Conservation (phyloP, 2,329 filamentous ascomycete genomes). For the Pseudodiploospora longispora region DNA sequence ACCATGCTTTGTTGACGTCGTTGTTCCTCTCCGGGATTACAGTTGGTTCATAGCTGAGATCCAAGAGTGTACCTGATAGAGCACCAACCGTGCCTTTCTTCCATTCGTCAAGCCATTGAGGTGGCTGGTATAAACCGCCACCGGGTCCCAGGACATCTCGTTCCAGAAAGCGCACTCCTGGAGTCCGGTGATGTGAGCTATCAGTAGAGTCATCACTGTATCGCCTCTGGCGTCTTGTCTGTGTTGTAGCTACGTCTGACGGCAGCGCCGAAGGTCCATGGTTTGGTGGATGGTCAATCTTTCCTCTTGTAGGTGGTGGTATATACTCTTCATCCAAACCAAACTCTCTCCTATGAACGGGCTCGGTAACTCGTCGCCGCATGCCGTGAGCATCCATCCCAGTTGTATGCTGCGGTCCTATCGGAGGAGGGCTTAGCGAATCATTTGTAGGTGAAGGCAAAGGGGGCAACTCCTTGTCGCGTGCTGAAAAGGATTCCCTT, state of each 20-base stretch:
- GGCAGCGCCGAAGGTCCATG: slow-evolving; percentile 1
- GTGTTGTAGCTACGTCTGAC: background rate
- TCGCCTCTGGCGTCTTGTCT: slow-evolving; percentile 17
- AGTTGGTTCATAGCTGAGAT: slow-evolving; percentile 40
- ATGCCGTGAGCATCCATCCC: slow-evolving; percentile 11
- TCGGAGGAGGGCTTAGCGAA: background rate
- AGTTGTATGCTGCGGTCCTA: background rate
- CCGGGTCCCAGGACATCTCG: slow-evolving; percentile 37
- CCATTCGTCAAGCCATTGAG: slow-evolving; percentile 64
- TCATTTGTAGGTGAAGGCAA: slow-evolving; percentile 11
- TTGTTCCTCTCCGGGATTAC: slow-evolving; percentile 4
- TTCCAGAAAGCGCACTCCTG: slow-evolving; percentile 34
- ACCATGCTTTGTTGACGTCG: slow-evolving; percentile 61
- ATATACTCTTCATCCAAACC: slow-evolving; percentile 20
- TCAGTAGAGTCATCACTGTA: slow-evolving; percentile 22
- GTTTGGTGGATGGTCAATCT: background rate
- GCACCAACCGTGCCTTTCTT: slow-evolving; percentile 57
- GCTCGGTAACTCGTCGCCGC: slow-evolving; percentile 23
- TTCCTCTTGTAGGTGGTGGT: slow-evolving; percentile 15
- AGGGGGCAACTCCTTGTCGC: slow-evolving; percentile 26
- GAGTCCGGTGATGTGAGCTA: slow-evolving; percentile 26
- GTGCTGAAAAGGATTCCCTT: slow-evolving; percentile 12
- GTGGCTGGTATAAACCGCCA: slow-evolving; percentile 49
- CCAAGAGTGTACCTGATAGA: slow-evolving; percentile 50
- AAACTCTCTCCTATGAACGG: slow-evolving; percentile 17